Evolutionary conservation across 768 basidiomycete species (phyloP).

Genomic region (Mycena latifolia): DNA sequence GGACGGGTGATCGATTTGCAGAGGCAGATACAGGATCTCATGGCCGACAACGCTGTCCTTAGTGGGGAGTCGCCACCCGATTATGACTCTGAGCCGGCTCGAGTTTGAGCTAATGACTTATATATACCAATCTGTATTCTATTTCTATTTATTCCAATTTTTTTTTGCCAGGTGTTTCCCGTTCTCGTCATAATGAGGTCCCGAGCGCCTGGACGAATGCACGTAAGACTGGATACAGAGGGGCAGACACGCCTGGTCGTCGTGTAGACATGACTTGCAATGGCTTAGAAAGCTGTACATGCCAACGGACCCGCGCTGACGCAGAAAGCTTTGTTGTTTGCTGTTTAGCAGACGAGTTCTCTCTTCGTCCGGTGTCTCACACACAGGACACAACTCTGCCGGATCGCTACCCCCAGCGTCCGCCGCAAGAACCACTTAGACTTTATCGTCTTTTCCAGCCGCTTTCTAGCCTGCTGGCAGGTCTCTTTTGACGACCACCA

Average conservation of each 20-base stretch:
- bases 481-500: slow-evolving; percentile 89
- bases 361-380: slow-evolving; percentile 21
- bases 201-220: no score
- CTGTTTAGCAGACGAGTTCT: neutral
- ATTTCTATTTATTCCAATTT: neutral
- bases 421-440: slow-evolving; percentile 53
- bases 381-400: slow-evolving; percentile 35
- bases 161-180: no score
- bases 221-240: no score
- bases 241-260: slow-evolving; percentile 4
- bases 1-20: slow-evolving; percentile 18
- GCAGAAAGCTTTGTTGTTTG: neutral
- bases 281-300: neutral
- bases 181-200: no score
- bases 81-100: slow-evolving; percentile 11
- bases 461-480: slow-evolving; percentile 91
- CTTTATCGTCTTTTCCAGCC: slow-evolving; percentile 60
- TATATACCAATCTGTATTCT: no score
- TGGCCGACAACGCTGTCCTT: slow-evolving; percentile 22
- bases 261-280: neutral
- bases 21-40: slow-evolving; percentile 23
- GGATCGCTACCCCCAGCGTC: slow-evolving; percentile 53
- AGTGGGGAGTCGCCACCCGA: slow-evolving; percentile 18
- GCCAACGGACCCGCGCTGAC: no score
- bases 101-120: no score